Evolutionary conservation across 129 eudicot species (phyloP).

Genomic region (Calendula officinalis): DNA sequence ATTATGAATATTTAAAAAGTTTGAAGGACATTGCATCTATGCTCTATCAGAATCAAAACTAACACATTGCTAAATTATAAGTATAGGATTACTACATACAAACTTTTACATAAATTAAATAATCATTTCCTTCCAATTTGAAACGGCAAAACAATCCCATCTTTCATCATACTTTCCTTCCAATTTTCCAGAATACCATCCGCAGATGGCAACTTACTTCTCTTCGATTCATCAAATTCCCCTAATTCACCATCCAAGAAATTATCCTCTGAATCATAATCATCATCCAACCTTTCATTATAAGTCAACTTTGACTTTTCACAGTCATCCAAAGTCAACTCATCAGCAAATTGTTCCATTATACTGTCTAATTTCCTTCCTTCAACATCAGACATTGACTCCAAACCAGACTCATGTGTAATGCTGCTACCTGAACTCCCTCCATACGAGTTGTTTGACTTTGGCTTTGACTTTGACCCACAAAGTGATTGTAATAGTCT

Average conservation of each 20-base stretch:
- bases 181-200: conserved; percentile 69
- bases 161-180: conserved; percentile 57
- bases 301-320: conserved; percentile 25
- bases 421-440: neutral
- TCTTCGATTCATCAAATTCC: conserved; percentile 37
- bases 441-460: conserved; percentile 19
- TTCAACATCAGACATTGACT: conserved; percentile 17
- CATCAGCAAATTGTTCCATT: conserved; percentile 35
- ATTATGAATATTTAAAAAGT: too few species aligned
- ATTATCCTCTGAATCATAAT: conserved; percentile 44
- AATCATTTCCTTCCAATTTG: conserved; percentile 32
- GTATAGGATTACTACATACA: conserved; percentile 15
- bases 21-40: too few species aligned
- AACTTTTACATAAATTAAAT: conserved; percentile 17
- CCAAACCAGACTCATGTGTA: neutral
- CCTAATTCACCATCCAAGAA: conserved; percentile 35
- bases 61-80: neutral
- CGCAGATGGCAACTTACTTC: conserved; percentile 58
- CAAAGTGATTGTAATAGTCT: conserved; percentile 57
- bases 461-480: conserved; percentile 31
- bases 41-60: neutral
- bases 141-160: conserved; percentile 44
- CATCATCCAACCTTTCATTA: conserved; percentile 25
- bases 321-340: conserved; percentile 32
- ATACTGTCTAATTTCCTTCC: conserved; percentile 18